A percentile compares a stretch with the other conserved stretches of the same genome.
phyloP scores from a whole-genome alignment of 2,329 filamentous ascomycete species.

The Sclerotinia minor region DNA sequence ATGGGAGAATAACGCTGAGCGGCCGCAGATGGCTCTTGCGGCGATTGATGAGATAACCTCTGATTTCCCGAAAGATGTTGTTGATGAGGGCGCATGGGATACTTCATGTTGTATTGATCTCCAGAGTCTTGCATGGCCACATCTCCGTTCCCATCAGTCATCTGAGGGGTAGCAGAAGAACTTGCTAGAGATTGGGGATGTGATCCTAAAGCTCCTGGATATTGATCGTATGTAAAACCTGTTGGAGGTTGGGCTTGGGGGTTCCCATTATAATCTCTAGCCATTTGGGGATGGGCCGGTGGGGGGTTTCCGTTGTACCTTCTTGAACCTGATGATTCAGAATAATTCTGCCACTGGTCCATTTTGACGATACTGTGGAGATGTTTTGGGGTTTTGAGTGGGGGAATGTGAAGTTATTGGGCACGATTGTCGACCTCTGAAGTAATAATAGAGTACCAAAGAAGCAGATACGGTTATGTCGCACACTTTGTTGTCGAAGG shows the following conservation, averaged over 20 bases:
- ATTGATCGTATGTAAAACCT: constrained; percentile 68
- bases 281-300: constrained; percentile 49
- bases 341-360: constrained; percentile 69
- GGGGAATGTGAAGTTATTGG: constrained; percentile 24
- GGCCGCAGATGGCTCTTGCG: constrained; percentile 75
- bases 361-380: constrained; percentile 43
- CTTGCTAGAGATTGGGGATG: constrained; percentile 55
- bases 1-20: constrained; percentile 95
- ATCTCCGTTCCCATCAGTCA: constrained; percentile 73
- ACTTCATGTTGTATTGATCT: constrained; percentile 82
- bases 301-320: constrained; percentile 60
- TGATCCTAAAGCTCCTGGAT: constrained; percentile 51
- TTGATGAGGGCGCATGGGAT: constrained; percentile 75
- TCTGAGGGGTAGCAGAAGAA: constrained; percentile 58
- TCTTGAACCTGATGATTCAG: constrained; percentile 62
- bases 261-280: constrained; percentile 48
- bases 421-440: constrained; percentile 19
- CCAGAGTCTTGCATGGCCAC: constrained; percentile 83
- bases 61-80: constrained; percentile 61
- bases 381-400: constrained; percentile 33
- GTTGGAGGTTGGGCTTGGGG: constrained; percentile 52
- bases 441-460: constrained; percentile 13
- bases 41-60: constrained; percentile 64
- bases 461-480: constrained; percentile 15
- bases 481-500: constrained; percentile 20